Base-by-base conservation (phyloP, 345 rosid genomes). In the Laguncularia racemosa region DNA sequence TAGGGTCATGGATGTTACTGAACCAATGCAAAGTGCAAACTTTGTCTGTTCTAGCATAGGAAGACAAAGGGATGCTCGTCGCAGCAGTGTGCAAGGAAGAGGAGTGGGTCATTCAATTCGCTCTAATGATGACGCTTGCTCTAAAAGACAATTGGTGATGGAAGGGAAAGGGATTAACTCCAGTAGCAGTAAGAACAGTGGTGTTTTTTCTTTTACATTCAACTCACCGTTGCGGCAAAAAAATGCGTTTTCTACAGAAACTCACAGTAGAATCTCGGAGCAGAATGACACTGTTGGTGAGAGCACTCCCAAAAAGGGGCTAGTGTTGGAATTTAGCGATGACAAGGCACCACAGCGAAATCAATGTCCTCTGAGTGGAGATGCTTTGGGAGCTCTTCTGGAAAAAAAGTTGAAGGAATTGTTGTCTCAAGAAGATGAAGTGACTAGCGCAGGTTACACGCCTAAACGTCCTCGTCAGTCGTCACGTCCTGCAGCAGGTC, bases 381-480 rank as follows among this genome's bases (percentile, higher is more conserved):
- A 72, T 71, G 79, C 82, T 57, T 44, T 89, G 55, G 83, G 89
- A 52, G 76, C 77, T 47, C 59, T 93, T 70, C 72, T 89, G 69
- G 89, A 83, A 38, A 79, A 82, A 65, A 89, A 83, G 73, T 65
- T 82, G 74, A 82, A 76, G 78, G 95, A 89, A 46, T 47, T 89
- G 56, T 66, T 73, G 61, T 82, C 83, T 53, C 88, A 71, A 67
- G 97, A 84, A 67, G 85, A 81, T 57, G 84, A 84, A 12, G 47
- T 53, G 33, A 56, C 16, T 6, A 56, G 20, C 20, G 80, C 73
- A 55, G 62, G 74, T 57, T 63, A 49, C 28, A 52, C 20, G 0
- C 82, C 81, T 2, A 84, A 69, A 67, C 79, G n/a, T n/a, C n/a
- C n/a, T n/a, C n/a, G n/a, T n/a, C n/a, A n/a, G n/a, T n/a, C n/a